Conservation (phyloP, 257 asterid species). For the Nicotiana knightiana region DNA sequence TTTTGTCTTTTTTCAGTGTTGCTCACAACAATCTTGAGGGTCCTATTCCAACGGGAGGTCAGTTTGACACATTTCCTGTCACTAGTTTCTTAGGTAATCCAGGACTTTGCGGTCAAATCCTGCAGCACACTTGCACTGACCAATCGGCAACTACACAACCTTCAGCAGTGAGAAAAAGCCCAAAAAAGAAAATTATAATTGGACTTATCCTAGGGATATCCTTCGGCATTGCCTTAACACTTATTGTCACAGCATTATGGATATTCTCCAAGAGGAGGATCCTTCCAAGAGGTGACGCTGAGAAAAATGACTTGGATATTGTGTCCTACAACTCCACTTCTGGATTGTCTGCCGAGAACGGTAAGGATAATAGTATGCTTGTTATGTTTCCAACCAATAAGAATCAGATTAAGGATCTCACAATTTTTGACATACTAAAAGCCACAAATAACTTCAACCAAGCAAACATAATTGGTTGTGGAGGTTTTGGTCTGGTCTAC, state of each 20-base stretch:
- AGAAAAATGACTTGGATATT: slow-evolving; percentile 44
- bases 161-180: slow-evolving; percentile 29
- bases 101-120: slow-evolving; percentile 59
- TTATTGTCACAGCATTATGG: slow-evolving; percentile 58
- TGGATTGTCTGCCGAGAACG: slow-evolving; percentile 56
- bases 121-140: slow-evolving; percentile 43
- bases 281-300: slow-evolving; percentile 40
- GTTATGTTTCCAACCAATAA: slow-evolving; percentile 63
- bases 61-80: slow-evolving; percentile 74
- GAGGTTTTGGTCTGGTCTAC: slow-evolving; percentile 92
- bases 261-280: slow-evolving; percentile 59
- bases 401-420: slow-evolving; percentile 55
- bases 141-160: slow-evolving; percentile 19
- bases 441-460: slow-evolving; percentile 93
- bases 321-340: slow-evolving; percentile 62
- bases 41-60: slow-evolving; percentile 78
- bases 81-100: slow-evolving; percentile 72
- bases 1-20: slow-evolving; percentile 77
- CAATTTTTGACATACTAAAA: slow-evolving; percentile 61
- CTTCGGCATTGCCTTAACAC: slow-evolving; percentile 49
- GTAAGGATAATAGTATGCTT: slow-evolving; percentile 60
- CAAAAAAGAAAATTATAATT: slow-evolving; percentile 53
- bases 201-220: slow-evolving; percentile 61
- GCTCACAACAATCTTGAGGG: slow-evolving; percentile 82
- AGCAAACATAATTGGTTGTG: slow-evolving; percentile 84